Evolutionary conservation across 306 rosid genomes (phyloP), one percentile per base, ranked within the genome.

Genomic region (Purshia tridentata): DNA sequence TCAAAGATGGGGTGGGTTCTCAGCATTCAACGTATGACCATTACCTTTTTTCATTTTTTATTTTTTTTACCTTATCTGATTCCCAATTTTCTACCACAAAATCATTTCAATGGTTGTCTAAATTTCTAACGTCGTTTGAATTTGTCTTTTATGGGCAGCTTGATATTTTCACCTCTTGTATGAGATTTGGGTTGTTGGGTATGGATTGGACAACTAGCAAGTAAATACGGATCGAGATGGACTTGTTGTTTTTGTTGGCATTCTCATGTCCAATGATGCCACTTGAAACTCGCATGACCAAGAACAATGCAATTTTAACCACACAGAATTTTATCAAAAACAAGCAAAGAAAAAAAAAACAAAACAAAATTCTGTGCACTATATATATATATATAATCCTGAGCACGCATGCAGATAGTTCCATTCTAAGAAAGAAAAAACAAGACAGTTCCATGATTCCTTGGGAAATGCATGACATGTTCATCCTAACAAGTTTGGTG

Each of bases 31-130:
- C 79, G 50, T 47, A 44, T 59, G 79, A 72, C 79, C 54, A 22
- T 77, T 77, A 12, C 76, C 50, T 39, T 54, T 20, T 39, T 68
- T 67, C 77, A 47, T 66, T 62, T 60, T 47, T 23, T 23, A 2
- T 23, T 23, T 23, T 23, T 66, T 62, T 60, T 47, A 16, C 52
- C 16, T 39, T 19, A 67, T 76, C 76, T 77, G 66, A 76, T 76
- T 72, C 64, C 72, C 56, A 48, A 52, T 59, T 55, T 70, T 72
- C 78, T 16, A 73, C 69, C 70, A 19, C 59, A 46, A 81, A 81
- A 81, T 77, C 82, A 81, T 81, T 72, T 70, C 79, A 48, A 35
- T 53, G 67, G 14, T 77, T 81, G 75, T 50, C 79, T 65, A 11
- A 29, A 67, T 22, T 16, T n/a, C 75, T 37, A 58, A 47, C 56